Evolutionary conservation across 1,139 yeast species (phyloP).

Genomic region (Citeromyces siamensis): DNA sequence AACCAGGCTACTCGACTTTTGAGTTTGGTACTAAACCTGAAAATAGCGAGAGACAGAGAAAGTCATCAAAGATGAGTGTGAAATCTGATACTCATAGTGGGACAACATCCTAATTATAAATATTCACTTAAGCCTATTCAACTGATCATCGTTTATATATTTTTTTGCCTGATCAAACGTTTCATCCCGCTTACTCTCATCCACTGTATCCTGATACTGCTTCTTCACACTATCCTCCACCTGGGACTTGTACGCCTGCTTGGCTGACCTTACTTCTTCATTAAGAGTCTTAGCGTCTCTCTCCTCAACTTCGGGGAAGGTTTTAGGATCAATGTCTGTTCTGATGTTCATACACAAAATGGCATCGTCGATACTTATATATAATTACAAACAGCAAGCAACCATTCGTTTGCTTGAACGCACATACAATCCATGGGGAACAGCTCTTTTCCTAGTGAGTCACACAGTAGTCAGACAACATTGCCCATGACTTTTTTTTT

Average conservation of each 20-base stretch:
- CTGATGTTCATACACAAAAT: not conserved
- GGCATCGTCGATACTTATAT: not conserved
- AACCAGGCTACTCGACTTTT: too few species aligned
- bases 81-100: not conserved
- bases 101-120: too few species aligned
- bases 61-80: not conserved
- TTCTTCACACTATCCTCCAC: not conserved
- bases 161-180: too few species aligned
- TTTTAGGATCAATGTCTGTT: conserved; percentile 1
- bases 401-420: too few species aligned
- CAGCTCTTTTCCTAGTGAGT: not conserved
- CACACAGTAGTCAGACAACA: not conserved
- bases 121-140: too few species aligned
- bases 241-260: not conserved
- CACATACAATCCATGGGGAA: too few species aligned
- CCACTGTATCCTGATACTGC: not conserved
- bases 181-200: not conserved
- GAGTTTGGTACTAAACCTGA: too few species aligned
- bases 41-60: too few species aligned
- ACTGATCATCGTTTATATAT: too few species aligned
- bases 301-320: not conserved
- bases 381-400: too few species aligned
- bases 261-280: not conserved
- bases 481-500: too few species aligned
- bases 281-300: not conserved